phyloP scores from a whole-genome alignment of 768 basidiomycete species.

The Xerocomellus intermedius region DNA sequence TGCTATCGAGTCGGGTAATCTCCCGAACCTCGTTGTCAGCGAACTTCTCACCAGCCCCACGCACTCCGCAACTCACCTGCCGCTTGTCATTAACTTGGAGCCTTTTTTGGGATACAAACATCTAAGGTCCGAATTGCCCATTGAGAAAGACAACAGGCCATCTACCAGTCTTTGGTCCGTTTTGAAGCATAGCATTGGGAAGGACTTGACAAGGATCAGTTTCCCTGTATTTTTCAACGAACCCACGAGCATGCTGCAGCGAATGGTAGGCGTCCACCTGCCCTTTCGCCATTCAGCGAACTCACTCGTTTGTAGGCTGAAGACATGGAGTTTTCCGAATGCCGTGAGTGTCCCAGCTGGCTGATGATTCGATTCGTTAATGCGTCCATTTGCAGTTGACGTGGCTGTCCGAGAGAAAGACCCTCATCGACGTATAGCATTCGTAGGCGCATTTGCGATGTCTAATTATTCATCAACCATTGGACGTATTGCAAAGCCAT shows the following conservation, averaged over 20 bases:
- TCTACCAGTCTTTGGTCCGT: slow-evolving; percentile 93
- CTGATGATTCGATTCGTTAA: slow-evolving; percentile 7
- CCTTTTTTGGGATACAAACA: slow-evolving; percentile 68
- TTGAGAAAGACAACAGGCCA: slow-evolving; percentile 76
- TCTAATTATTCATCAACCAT: slow-evolving; percentile 96
- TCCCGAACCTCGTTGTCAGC: slow-evolving; percentile 74
- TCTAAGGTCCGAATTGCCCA: slow-evolving; percentile 58
- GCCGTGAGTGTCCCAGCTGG: slow-evolving; percentile 49
- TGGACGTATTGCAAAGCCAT: slow-evolving; percentile 94
- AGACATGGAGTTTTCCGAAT: slow-evolving; percentile 97
- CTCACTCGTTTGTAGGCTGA: slow-evolving; percentile 54
- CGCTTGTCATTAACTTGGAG: slow-evolving; percentile 35
- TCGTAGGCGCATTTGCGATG: slow-evolving; percentile 96
- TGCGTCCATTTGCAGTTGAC: slow-evolving; percentile 56
- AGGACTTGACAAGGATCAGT: slow-evolving; percentile 93
- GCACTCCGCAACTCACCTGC: slow-evolving; percentile 33
- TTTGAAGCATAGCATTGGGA: slow-evolving; percentile 92
- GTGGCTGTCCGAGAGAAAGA: slow-evolving; percentile 76
- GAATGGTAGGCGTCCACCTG: slow-evolving; percentile 59
- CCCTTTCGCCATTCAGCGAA: neutral
- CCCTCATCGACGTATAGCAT: slow-evolving; percentile 81
- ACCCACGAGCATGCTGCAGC: slow-evolving; percentile 94
- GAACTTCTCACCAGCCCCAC: slow-evolving; percentile 55
- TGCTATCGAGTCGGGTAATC: slow-evolving; percentile 80
- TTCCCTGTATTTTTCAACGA: slow-evolving; percentile 95